phyloP scores from a whole-genome alignment of 2,329 filamentous ascomycete species.

The Pseudocercospora fijiensis region DNA sequence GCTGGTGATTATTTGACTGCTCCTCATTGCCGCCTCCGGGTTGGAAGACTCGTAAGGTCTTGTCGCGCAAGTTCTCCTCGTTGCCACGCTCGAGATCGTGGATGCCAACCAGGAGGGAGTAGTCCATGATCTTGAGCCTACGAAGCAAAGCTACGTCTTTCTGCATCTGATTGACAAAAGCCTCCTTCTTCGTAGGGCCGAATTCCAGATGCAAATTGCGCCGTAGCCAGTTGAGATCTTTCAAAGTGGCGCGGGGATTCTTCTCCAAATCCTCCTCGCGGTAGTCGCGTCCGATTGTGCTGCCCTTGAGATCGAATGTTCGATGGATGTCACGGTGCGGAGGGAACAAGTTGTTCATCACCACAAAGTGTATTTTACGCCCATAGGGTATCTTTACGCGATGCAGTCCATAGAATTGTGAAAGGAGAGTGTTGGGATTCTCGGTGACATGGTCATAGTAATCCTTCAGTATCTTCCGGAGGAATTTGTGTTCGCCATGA shows the following conservation, averaged over 20 bases:
- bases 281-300: constrained; percentile 89
- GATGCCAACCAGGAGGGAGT: constrained; percentile 90
- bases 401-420: constrained; percentile 96
- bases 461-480: constrained; percentile 79
- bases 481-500: constrained; percentile 86
- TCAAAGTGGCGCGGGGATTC: constrained; percentile 89
- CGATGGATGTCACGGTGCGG: constrained; percentile 96
- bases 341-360: constrained; percentile 99
- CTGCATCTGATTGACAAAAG: constrained; percentile 86
- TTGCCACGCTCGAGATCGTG: constrained; percentile 89
- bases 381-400: constrained; percentile 98
- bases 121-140: constrained; percentile 95
- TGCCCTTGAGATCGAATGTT: constrained; percentile 96
- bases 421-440: constrained; percentile 94
- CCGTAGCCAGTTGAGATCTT: constrained; percentile 94
- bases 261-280: constrained; percentile 81
- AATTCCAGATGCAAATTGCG: constrained; percentile 82
- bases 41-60: constrained; percentile 91
- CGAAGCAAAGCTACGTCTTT: constrained; percentile 84
- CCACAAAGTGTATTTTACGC: constrained; percentile 97
- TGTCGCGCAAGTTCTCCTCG: constrained; percentile 86
- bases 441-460: constrained; percentile 91
- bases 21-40: constrained; percentile 65
- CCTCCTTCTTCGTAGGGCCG: constrained; percentile 79
- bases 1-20: constrained; percentile 40